These are phyloP conservation scores for Mycena latifolia DNA, from an alignment of 768 basidiomycete species.

Conservation along the genomic window DNA sequence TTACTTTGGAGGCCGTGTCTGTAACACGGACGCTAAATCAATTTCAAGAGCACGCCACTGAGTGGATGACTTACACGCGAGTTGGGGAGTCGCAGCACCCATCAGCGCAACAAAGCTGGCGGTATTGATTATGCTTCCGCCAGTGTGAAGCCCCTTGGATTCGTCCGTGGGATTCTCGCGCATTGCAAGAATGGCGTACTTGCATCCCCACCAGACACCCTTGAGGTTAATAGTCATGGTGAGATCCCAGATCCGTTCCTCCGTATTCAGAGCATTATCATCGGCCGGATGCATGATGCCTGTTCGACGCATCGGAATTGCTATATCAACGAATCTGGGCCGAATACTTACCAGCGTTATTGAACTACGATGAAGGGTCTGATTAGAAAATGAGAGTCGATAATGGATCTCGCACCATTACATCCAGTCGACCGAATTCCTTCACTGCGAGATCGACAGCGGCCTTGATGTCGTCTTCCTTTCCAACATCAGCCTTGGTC, in stretches of 20 bases:
- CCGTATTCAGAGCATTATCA: slow-evolving; percentile 95
- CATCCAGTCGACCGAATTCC: slow-evolving; percentile 93
- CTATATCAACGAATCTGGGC: slow-evolving; percentile 10
- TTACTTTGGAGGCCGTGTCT: slow-evolving; percentile 96
- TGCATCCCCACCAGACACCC: slow-evolving; percentile 99
- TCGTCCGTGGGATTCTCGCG: slow-evolving; percentile 89
- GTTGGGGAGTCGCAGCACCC: slow-evolving; percentile 97
- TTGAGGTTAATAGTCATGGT: slow-evolving; percentile 97
- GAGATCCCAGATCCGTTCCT: slow-evolving; percentile 96
- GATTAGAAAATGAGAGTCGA: slow-evolving; percentile 3
- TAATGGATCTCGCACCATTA: slow-evolving; percentile 77
- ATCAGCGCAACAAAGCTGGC: slow-evolving; percentile 96
- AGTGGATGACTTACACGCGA: slow-evolving; percentile 83
- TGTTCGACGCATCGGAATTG: slow-evolving; percentile 38
- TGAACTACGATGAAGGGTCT: slow-evolving; percentile 72
- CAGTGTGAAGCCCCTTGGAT: slow-evolving; percentile 80
- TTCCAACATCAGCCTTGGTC: slow-evolving; percentile 87
- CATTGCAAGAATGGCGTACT: slow-evolving; percentile 98
- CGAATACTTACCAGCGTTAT: slow-evolving; percentile 79
- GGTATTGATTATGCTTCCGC: slow-evolving; percentile 97
- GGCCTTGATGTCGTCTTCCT: slow-evolving; percentile 87
- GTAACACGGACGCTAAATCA: slow-evolving; percentile 15
- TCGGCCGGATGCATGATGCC: slow-evolving; percentile 99
- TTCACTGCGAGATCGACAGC: slow-evolving; percentile 84
- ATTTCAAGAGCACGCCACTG: neutral